Evolutionary conservation across 2,329 filamentous ascomycete species (phyloP).

Genomic region (Colletotrichum sp.): DNA sequence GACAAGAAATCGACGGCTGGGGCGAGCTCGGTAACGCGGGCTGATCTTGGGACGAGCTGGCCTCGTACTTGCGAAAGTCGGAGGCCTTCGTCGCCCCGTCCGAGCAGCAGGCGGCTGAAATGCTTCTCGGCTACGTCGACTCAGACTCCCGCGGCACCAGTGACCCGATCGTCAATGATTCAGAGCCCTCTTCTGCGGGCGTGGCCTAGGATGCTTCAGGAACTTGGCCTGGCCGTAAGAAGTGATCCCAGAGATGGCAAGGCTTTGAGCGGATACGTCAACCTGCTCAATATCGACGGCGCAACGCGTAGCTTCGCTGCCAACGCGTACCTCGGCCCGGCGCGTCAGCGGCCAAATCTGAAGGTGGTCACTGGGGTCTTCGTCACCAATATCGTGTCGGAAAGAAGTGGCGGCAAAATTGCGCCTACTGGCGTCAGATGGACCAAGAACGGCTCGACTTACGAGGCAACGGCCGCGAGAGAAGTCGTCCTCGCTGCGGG

Average conservation of each 20-base stretch:
- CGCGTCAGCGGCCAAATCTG: no score
- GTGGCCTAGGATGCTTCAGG: slow-evolving; percentile 6
- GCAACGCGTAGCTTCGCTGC: slow-evolving; percentile 29
- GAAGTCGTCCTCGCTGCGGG: slow-evolving; percentile 68
- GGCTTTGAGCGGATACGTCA: slow-evolving; percentile 14
- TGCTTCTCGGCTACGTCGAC: neutral
- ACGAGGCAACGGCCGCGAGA: slow-evolving; percentile 26
- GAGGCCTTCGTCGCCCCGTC: neutral
- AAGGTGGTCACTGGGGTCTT: no score
- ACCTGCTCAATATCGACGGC: slow-evolving; percentile 25
- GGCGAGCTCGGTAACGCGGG: slow-evolving; percentile 60
- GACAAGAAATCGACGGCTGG: slow-evolving; percentile 62
- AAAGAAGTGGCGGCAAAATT: neutral
- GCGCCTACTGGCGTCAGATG: slow-evolving; percentile 25
- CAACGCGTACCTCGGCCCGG: slow-evolving; percentile 26
- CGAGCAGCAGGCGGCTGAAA: neutral
- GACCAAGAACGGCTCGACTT: neutral
- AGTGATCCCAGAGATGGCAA: slow-evolving; percentile 25
- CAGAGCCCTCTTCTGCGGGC: slow-evolving; percentile 3
- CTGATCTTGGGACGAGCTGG: slow-evolving; percentile 57
- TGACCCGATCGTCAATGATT: neutral
- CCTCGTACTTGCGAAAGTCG: slow-evolving; percentile 20
- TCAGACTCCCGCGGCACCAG: neutral
- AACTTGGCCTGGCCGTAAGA: slow-evolving; percentile 18
- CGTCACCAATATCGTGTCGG: no score